A percentile compares a stretch with the other conserved stretches of the same genome.
phyloP scores from a whole-genome alignment of 176 grass and related monocot species.

The Zea mays region Zm-B73-REFERENCE-NAM-5.0 NC_050103.1:149641001-149641500 shows the following conservation, averaged over 20 bases:
- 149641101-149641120: background rate
- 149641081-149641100: background rate
- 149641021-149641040: background rate
- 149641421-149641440: too few relatives aligned
- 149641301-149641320: background rate
- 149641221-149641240: background rate
- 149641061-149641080: slow-evolving; percentile 5
- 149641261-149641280: background rate
- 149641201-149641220: background rate
- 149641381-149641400: too few relatives aligned
- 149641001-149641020: background rate
- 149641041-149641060: background rate
- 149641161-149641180: background rate
- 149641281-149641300: background rate
- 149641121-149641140: background rate
- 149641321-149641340: background rate
- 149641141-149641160: background rate
- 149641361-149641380: background rate
- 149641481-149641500: too few relatives aligned
- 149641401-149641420: too few relatives aligned
- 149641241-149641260: background rate
- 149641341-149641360: background rate
- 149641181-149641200: background rate
- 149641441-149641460: too few relatives aligned
- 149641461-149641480: too few relatives aligned